Base-by-base conservation (phyloP, 495 filamentous ascomycete species). In the Choiromyces venosus region DNA sequence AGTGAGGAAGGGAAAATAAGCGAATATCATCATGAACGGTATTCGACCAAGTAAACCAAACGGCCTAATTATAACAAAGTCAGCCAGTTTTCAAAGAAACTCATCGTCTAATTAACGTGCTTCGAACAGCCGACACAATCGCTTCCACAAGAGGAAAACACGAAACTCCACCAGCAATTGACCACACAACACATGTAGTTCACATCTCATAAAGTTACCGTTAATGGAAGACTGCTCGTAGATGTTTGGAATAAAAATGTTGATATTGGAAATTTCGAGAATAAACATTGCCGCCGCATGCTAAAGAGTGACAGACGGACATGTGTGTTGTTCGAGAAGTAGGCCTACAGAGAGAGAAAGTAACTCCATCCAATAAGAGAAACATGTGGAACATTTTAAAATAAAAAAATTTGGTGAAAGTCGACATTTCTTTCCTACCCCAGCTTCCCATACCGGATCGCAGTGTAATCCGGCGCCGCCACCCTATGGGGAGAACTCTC, bases 401-500 rank as follows among this genome's bases (percentile, higher is more conserved):
- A 19, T 52, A 78, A 79, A 79, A 74, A 79, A 69, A 42, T 61
- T 35, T 16, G n/a, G 29, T 64, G 71, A 67, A 78, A 74, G 71
- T 70, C 64, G 67, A 56, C 70, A 74, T 66, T 74, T 65, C 71
- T 46, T 70, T 77, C 56, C 74, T 78, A 39, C 71, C 42, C 65
- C 76, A 67, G 68, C 38, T 78, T 78, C 74, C 71, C 71, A 78
- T 78, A 78, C 76, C 76, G 75, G 52, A 78, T 69, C 37, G 74
- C 72, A 76, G 77, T 79, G 77, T 75, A 72, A 70, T 79, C 77
- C 77, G 42, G 77, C 70, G 70, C 76, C 77, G 77, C 77, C 77
- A 79, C 70, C 76, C 70, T 68, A 66, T 75, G 77, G 76, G 77
- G 77, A 79, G 77, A 79, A 79, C 37, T 79, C 77, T 79, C 77